A percentile compares a stretch with the other conserved stretches of the same genome.
phyloP scores from a whole-genome alignment of 768 basidiomycete species.

The Boletus tylopilopsis region DNA sequence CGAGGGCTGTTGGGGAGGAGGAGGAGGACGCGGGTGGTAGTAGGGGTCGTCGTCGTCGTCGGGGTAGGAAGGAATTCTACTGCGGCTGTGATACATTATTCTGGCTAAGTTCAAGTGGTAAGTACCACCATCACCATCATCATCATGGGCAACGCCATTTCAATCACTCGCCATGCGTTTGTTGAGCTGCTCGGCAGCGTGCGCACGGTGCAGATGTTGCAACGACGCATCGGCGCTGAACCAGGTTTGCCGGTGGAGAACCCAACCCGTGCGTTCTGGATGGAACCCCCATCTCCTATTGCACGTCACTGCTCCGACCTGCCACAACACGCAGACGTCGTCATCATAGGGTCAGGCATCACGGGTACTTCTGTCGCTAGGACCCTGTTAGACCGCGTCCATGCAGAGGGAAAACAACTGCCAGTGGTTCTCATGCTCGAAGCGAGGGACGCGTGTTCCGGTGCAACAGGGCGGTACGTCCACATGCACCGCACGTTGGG shows the following conservation, averaged over 20 bases:
- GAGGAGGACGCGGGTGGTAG: slow-evolving; percentile 10
- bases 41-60: slow-evolving; percentile 18
- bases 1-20: slow-evolving; percentile 8
- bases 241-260: slow-evolving; percentile 60
- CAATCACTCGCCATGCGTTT: slow-evolving; percentile 18
- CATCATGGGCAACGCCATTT: slow-evolving; percentile 27
- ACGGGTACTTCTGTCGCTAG: slow-evolving; percentile 62
- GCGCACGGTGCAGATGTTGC: slow-evolving; percentile 25
- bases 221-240: slow-evolving; percentile 32
- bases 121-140: too few relatives aligned
- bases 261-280: slow-evolving; percentile 64
- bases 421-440: slow-evolving; percentile 71
- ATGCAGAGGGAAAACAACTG: slow-evolving; percentile 18
- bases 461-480: slow-evolving; percentile 67
- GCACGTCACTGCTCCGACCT: slow-evolving; percentile 33
- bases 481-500: too few relatives aligned
- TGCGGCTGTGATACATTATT: too few relatives aligned
- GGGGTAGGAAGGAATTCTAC: not conserved
- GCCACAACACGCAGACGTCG: slow-evolving; percentile 52
- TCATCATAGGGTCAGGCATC: slow-evolving; percentile 77
- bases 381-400: slow-evolving; percentile 41
- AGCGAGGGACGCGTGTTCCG: slow-evolving; percentile 72
- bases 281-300: slow-evolving; percentile 47
- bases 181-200: slow-evolving; percentile 18
- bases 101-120: too few relatives aligned